A percentile compares a stretch with the other conserved stretches of the same genome.
These are phyloP conservation scores for Dryadomyces sulphureus DNA, from an alignment of 2,329 filamentous ascomycete species.

Conservation along the genomic window DNA sequence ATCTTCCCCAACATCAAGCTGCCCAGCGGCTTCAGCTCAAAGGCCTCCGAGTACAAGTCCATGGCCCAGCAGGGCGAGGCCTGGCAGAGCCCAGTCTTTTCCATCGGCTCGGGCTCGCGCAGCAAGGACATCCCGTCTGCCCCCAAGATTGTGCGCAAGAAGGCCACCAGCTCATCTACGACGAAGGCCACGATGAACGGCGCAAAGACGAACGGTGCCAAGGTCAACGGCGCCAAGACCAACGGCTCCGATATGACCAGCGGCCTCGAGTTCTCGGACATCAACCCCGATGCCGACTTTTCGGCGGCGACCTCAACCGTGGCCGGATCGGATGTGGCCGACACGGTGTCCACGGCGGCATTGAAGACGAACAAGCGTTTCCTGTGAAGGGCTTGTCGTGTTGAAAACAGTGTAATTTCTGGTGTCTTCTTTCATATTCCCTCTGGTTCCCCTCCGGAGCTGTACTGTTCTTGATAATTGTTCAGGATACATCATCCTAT, in stretches of 20 bases:
- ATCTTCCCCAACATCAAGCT: conserved; percentile 78
- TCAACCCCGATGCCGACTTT: background rate
- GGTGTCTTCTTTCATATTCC: background rate
- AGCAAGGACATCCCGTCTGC: conserved; percentile 56
- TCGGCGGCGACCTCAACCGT: conserved; percentile 8
- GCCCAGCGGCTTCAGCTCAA: conserved; percentile 77
- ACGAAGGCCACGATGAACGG: conserved; percentile 6
- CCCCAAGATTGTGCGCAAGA: conserved; percentile 34
- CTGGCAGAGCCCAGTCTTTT: conserved; percentile 93
- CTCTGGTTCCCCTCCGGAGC: background rate
- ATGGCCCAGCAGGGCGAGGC: conserved; percentile 75
- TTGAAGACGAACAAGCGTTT: background rate
- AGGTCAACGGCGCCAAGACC: conserved; percentile 8
- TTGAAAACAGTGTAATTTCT: background rate
- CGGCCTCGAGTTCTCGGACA: background rate
- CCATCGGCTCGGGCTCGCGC: conserved; percentile 62
- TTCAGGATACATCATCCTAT: background rate
- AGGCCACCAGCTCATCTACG: background rate
- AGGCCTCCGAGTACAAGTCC: conserved; percentile 87
- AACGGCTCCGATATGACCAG: conserved; percentile 6
- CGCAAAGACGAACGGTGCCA: conserved; percentile 6
- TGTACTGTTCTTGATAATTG: background rate
- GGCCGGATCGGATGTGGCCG: background rate
- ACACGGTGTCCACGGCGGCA: background rate
- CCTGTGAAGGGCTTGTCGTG: background rate